Percentiles rank a stretch among this genome's conserved stretches.
phyloP scores from a whole-genome alignment of 2,329 filamentous ascomycete genomes.

The Fusarium luffae region DNA sequence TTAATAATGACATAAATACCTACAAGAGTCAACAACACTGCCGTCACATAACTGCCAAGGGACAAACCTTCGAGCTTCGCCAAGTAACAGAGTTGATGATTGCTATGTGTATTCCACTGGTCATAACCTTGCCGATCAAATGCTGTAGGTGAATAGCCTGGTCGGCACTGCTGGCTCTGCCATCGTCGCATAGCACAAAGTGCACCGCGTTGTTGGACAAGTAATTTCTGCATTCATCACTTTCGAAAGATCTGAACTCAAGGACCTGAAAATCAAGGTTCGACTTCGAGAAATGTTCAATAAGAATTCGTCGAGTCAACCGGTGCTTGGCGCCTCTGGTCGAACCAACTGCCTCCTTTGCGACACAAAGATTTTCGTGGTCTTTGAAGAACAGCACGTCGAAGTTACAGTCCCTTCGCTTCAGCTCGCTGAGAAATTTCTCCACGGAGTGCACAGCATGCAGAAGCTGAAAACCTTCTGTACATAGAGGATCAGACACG shows the following conservation, averaged over 20 bases:
- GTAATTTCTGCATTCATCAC: constrained; percentile 65
- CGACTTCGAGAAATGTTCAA: constrained; percentile 65
- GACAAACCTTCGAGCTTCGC: constrained; percentile 68
- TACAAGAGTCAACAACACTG: constrained; percentile 5
- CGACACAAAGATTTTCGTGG: constrained; percentile 66
- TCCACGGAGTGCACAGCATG: constrained; percentile 78
- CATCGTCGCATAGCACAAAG: constrained; percentile 77
- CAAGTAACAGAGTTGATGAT: constrained; percentile 73
- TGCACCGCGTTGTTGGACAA: constrained; percentile 65
- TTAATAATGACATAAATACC: constrained; percentile 34
- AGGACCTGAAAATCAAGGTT: constrained; percentile 47
- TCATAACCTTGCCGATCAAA: constrained; percentile 57
- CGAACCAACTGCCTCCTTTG: constrained; percentile 45
- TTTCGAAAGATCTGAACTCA: constrained; percentile 60
- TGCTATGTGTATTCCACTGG: constrained; percentile 68
- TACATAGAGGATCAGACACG: constrained; percentile 11
- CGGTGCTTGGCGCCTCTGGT: constrained; percentile 61
- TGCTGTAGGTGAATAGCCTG: constrained; percentile 59
- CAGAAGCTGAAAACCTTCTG: constrained; percentile 74
- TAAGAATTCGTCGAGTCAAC: constrained; percentile 70
- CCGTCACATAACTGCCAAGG: neutral
- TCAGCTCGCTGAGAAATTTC: constrained; percentile 69
- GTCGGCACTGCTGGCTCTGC: constrained; percentile 47
- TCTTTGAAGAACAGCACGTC: constrained; percentile 75
- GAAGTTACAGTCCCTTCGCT: constrained; percentile 74